Evolutionary conservation across 2,329 filamentous ascomycete genomes (phyloP).

Genomic region (Aspergillus melleus): DNA sequence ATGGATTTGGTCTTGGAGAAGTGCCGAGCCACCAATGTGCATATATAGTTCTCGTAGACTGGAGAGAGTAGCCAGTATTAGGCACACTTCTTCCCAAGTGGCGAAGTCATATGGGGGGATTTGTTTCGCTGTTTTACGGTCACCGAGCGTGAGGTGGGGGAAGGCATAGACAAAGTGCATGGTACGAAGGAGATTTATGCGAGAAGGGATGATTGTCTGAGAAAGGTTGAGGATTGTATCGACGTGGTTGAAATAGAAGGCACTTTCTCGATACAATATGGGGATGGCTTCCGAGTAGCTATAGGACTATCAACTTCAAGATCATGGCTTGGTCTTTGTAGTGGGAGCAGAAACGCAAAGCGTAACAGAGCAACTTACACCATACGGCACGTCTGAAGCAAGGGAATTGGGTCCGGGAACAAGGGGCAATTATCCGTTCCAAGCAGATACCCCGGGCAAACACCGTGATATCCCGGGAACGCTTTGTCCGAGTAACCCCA

Average conservation of each 20-base stretch:
- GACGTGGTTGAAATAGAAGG: not conserved
- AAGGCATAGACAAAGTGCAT: not conserved
- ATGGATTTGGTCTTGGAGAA: not conserved
- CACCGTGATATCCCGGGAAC: not conserved
- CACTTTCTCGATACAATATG: not conserved
- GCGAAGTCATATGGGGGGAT: not conserved
- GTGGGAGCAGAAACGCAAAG: no score
- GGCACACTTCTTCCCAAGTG: not conserved
- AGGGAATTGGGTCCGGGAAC: not conserved
- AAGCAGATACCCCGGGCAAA: not conserved
- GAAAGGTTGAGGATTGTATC: not conserved
- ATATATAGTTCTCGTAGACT: not conserved
- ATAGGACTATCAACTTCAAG: no score
- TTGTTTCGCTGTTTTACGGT: not conserved
- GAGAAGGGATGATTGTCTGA: not conserved
- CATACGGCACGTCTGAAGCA: not conserved
- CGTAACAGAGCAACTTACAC: not conserved
- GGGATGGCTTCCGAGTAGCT: not conserved
- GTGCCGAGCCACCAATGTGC: not conserved
- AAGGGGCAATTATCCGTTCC: not conserved
- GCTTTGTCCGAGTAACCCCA: not conserved
- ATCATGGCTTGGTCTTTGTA: not conserved
- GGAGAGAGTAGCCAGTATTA: not conserved
- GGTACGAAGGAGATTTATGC: not conserved
- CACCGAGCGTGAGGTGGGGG: not conserved